Percentiles rank a stretch among this genome's conserved stretches.
phyloP scores from a whole-genome alignment of 495 filamentous ascomycete genomes.

The Hypomontagnella monticulosa region DNA sequence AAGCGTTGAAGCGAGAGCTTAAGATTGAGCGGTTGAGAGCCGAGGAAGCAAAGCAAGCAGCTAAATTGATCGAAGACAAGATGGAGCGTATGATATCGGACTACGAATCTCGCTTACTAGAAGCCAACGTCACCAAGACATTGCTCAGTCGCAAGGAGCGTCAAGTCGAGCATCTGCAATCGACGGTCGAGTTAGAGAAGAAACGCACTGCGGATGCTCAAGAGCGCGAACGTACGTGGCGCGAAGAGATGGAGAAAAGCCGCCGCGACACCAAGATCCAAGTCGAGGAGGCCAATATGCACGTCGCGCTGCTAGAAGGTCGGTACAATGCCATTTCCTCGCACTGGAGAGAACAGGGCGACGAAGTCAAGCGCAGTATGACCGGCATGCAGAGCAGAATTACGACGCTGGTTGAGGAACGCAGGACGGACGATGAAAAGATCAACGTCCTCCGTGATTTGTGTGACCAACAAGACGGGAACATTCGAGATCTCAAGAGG shows the following conservation, averaged over 20 bases:
- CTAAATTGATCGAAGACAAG: conserved; percentile 77
- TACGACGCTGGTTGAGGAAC: conserved; percentile 56
- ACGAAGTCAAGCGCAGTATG: conserved; percentile 62
- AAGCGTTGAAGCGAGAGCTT: conserved; percentile 81
- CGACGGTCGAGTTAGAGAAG: conserved; percentile 72
- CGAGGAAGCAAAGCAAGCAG: conserved; percentile 76
- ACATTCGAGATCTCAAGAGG: conserved; percentile 65
- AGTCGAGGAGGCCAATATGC: conserved; percentile 69
- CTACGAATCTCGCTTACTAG: conserved; percentile 74
- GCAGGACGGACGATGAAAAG: conserved; percentile 66
- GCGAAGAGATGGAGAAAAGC: conserved; percentile 68
- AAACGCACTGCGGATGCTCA: conserved; percentile 64
- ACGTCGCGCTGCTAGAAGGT: conserved; percentile 62
- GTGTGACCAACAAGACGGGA: conserved; percentile 74
- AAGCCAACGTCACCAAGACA: conserved; percentile 73
- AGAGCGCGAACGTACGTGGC: conserved; percentile 70
- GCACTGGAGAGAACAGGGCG: conserved; percentile 72
- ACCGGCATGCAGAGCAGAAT: conserved; percentile 65
- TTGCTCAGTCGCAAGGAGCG: conserved; percentile 80
- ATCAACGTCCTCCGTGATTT: conserved; percentile 66
- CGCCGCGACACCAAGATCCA: conserved; percentile 68
- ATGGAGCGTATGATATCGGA: conserved; percentile 72
- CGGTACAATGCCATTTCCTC: conserved; percentile 78
- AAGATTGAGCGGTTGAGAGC: conserved; percentile 74
- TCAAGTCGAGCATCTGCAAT: conserved; percentile 78